phyloP scores from a whole-genome alignment of 345 rosid genomes.

The Aquilaria malaccensis region DNA sequence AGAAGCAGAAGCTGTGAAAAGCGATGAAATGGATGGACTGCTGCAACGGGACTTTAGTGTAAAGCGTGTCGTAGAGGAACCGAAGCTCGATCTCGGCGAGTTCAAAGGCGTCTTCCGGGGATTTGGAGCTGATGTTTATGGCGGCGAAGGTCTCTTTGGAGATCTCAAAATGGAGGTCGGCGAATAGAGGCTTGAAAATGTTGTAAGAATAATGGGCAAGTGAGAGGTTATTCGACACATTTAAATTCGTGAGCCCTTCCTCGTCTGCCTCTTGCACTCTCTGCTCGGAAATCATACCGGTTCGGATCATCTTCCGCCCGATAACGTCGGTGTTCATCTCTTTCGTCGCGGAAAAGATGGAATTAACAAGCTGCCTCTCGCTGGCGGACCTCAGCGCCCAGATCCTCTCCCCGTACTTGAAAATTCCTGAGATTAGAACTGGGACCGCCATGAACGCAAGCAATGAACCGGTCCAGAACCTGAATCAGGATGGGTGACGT shows the following conservation, averaged over 20 bases:
- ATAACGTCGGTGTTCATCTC: no score
- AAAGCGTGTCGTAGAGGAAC: slow-evolving; percentile 30
- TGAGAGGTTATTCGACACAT: not conserved
- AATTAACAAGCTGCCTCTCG: not conserved
- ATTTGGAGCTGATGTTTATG: no score
- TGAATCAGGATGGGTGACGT: slow-evolving; percentile 8
- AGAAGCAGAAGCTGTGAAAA: slow-evolving; percentile 4
- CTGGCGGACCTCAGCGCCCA: slow-evolving; percentile 19
- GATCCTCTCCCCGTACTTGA: slow-evolving; percentile 32
- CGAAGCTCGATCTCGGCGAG: slow-evolving; percentile 31
- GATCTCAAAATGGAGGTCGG: slow-evolving; percentile 10
- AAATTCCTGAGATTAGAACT: slow-evolving; percentile 13
- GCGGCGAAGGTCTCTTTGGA: no score
- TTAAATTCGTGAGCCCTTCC: not conserved
- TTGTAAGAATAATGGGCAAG: slow-evolving; percentile 12
- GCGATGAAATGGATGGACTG: slow-evolving; percentile 13
- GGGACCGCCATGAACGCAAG: slow-evolving; percentile 11
- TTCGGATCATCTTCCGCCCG: no score
- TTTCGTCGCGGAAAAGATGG: not conserved
- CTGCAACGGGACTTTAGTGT: slow-evolving; percentile 19
- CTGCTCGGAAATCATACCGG: no score
- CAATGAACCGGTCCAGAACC: not conserved
- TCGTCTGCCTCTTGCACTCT: not conserved
- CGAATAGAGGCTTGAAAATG: slow-evolving; percentile 15
- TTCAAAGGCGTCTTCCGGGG: slow-evolving; percentile 16